Evolutionary conservation across 2,329 filamentous ascomycete genomes (phyloP), one percentile per base, ranked within the genome.

Genomic region (Proliferodiscus dingleyae): DNA sequence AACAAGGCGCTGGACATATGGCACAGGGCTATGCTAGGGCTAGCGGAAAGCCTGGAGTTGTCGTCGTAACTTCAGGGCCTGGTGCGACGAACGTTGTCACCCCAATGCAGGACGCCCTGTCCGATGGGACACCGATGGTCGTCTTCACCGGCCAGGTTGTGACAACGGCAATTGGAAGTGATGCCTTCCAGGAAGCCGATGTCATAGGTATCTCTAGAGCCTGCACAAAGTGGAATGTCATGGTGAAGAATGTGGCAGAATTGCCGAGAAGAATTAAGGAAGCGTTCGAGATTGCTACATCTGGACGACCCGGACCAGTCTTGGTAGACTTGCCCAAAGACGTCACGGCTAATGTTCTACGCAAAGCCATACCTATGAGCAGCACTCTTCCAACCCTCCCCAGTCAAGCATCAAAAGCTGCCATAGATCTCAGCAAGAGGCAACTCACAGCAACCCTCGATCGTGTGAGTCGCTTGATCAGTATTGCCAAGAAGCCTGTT

Each of bases 181-280:
- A 97, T 66, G 89, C 89, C 46, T 97, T 97, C 77, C 93, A 98
- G 67, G 93, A 97, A 70, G 90, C 89, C 48, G 93, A 98, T 64
- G 83, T 95, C 28, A 75, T 96, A 49, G 91, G 91, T 57, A 97
- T 98, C 66, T 95, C 89, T 26, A 80, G 91, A 61, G 83, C 90
- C 16, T 96, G 90, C 76, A 96, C 90, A 58, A 97, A 97, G 74
- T 98, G 93, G 93, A 97, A 97, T 61, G 89, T 95, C 50, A 94
- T 97, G 89, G 89, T 96, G 39, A 96, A 94, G 77, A 91, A 85
- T 66, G 83, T 95, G 45, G 89, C 88, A 41, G 93, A 98, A 70
- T 76, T 98, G 45, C 93, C 93, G 41, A 81, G 87, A 60, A 81
- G 91, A 55, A 97, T 97, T 64, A 95, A 96, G 67, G 93, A 97